phyloP scores from a whole-genome alignment of 352 stramenopile genomes.

The Globisporangium canariense region DNA sequence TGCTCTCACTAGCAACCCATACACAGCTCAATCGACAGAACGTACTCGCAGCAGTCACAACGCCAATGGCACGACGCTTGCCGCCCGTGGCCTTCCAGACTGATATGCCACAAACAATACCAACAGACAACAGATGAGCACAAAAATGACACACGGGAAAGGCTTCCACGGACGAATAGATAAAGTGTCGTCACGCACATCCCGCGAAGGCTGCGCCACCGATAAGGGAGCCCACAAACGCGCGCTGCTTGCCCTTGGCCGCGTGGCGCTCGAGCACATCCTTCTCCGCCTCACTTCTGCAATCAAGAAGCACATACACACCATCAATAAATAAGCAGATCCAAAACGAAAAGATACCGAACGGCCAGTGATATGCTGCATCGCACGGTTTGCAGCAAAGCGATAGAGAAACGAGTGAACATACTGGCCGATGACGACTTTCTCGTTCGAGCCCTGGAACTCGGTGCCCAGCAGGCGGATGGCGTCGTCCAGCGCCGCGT shows the following conservation, averaged over 20 bases:
- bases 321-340: neutral
- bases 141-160: neutral
- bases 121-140: too few relatives aligned
- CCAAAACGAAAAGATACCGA: neutral
- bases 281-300: conserved; percentile 63
- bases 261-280: conserved; percentile 55
- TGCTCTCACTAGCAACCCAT: neutral
- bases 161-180: neutral
- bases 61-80: conserved; percentile 31
- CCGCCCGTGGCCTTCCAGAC: conserved; percentile 47
- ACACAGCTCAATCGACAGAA: neutral
- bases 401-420: conserved; percentile 12
- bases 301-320: neutral
- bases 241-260: conserved; percentile 40
- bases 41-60: conserved; percentile 41
- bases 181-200: conserved; percentile 13
- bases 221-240: conserved; percentile 34
- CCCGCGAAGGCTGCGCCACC: conserved; percentile 27
- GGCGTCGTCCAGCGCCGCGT: conserved; percentile 51
- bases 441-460: conserved; percentile 47
- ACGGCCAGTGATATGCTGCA: too few relatives aligned
- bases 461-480: conserved; percentile 64
- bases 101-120: conserved; percentile 15
- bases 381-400: too few relatives aligned
- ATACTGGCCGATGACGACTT: conserved; percentile 54